These are phyloP conservation scores for Mrakia gelida DNA, from an alignment of 768 basidiomycete species.

Conservation along the genomic window DNA sequence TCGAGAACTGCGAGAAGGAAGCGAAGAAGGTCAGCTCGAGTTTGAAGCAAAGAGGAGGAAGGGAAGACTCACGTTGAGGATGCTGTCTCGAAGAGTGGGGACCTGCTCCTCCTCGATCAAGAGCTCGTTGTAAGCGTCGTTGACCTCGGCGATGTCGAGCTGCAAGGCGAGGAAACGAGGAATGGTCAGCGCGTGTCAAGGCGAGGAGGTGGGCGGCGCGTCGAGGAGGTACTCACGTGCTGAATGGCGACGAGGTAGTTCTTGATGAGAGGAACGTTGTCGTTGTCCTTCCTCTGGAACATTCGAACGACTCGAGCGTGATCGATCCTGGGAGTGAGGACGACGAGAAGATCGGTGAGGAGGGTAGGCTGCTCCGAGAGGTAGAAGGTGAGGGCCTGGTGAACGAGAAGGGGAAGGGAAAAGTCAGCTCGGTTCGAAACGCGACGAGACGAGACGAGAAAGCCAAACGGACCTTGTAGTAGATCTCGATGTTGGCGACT, in stretches of 20 bases:
- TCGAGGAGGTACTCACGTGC: slow-evolving; percentile 56
- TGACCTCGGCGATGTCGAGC: slow-evolving; percentile 94
- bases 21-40: background rate
- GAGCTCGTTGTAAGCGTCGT: slow-evolving; percentile 96
- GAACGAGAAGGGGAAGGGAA: background rate
- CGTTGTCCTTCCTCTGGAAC: slow-evolving; percentile 74
- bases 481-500: slow-evolving; percentile 96
- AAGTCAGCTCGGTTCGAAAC: background rate
- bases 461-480: slow-evolving; percentile 62
- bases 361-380: slow-evolving; percentile 88
- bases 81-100: slow-evolving; percentile 93
- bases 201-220: background rate
- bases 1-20: slow-evolving; percentile 59
- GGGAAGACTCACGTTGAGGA: slow-evolving; percentile 59
- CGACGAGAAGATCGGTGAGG: slow-evolving; percentile 86
- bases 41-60: background rate
- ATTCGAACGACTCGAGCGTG: slow-evolving; percentile 91
- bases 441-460: no score
- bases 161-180: slow-evolving; percentile 42
- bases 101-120: slow-evolving; percentile 99
- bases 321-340: slow-evolving; percentile 89
- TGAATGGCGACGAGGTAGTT: slow-evolving; percentile 97
- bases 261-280: slow-evolving; percentile 92
- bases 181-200: background rate
- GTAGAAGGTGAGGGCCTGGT: slow-evolving; percentile 75